These are phyloP conservation scores for Aspergillus bombycis DNA, from an alignment of 2,329 filamentous ascomycete species.

Conservation along the genomic window DNA sequence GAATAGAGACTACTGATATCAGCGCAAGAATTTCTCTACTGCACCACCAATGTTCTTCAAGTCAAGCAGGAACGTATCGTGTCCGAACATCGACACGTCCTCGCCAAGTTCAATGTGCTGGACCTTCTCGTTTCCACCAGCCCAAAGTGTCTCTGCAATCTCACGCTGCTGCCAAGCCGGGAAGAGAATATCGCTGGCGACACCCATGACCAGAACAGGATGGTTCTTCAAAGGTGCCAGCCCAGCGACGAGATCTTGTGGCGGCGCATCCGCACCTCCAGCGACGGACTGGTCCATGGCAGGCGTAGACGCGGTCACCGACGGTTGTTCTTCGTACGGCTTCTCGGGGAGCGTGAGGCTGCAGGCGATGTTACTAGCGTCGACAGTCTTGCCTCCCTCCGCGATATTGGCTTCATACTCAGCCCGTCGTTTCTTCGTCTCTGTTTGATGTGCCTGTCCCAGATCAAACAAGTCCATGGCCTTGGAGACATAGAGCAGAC, in stretches of 20 bases:
- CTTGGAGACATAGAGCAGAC: constrained; percentile 93
- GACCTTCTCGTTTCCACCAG: constrained; percentile 77
- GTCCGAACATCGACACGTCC: constrained; percentile 91
- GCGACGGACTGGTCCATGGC: constrained; percentile 36
- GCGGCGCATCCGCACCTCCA: constrained; percentile 54
- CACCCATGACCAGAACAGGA: constrained; percentile 86
- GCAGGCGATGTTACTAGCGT: constrained; percentile 59
- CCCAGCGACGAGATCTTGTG: constrained; percentile 77
- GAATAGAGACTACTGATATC: not conserved
- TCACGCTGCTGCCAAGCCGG: constrained; percentile 98
- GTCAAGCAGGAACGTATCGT: constrained; percentile 94
- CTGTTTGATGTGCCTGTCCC: constrained; percentile 69
- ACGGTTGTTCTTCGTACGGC: constrained; percentile 85
- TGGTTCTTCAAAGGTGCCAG: constrained; percentile 72
- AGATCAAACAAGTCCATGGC: constrained; percentile 99
- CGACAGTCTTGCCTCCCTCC: constrained; percentile 42
- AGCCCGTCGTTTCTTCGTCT: constrained; percentile 64
- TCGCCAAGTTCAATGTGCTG: constrained; percentile 90
- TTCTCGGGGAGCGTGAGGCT: constrained; percentile 78
- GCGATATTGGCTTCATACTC: constrained; percentile 63
- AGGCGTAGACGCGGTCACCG: constrained; percentile 47
- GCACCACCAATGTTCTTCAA: constrained; percentile 88
- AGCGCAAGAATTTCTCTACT: constrained; percentile 71
- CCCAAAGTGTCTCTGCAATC: constrained; percentile 79
- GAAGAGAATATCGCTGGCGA: constrained; percentile 94